Conservation (phyloP, 257 asterid species). For the Parsonsia alboflavescens region DNA sequence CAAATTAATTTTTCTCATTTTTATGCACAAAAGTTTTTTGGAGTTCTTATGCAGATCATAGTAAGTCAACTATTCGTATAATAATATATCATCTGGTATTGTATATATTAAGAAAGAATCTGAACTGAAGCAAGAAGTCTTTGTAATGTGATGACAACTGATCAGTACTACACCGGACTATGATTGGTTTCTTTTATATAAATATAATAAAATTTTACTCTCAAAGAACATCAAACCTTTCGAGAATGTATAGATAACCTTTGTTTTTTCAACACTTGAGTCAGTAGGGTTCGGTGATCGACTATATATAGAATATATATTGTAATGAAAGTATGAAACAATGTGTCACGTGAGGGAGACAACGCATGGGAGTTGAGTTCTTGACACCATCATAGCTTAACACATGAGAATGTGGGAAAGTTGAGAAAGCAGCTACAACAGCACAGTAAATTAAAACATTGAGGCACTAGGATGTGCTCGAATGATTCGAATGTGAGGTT, state of each 20-base stretch:
- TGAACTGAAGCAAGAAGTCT: conserved; percentile 35
- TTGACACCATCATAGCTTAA: conserved; percentile 47
- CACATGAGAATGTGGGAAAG: conserved; percentile 47
- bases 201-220: background rate
- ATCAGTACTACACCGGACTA: conserved; percentile 20
- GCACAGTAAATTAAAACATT: no score
- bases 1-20: background rate
- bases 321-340: background rate
- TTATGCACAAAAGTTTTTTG: conserved; percentile 8
- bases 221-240: conserved; percentile 17
- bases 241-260: conserved; percentile 4
- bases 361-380: conserved; percentile 46
- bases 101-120: conserved; percentile 27
- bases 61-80: conserved; percentile 41
- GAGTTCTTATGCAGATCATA: conserved; percentile 10
- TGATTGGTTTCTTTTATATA: conserved; percentile 24
- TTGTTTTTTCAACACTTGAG: background rate
- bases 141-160: conserved; percentile 31
- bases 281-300: background rate
- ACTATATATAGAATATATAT: no score
- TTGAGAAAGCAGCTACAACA: conserved; percentile 27
- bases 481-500: no score
- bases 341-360: conserved; percentile 43
- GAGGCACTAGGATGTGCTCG: no score
- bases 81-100: no score